phyloP scores from a whole-genome alignment of 2,329 filamentous ascomycete genomes.

The Coniella lustricola region DNA sequence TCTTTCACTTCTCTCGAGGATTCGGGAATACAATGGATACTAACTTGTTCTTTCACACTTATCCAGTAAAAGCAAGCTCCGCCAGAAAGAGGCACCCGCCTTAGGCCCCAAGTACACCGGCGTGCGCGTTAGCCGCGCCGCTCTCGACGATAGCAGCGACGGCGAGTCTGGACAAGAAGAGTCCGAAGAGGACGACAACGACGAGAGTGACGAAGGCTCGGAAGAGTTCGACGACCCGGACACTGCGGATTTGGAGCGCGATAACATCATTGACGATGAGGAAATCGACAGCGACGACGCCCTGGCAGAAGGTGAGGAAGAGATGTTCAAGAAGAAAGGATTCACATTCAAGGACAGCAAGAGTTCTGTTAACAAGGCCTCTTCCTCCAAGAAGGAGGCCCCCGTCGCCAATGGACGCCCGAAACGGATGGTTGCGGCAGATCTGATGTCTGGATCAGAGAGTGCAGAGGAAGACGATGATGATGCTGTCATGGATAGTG shows the following conservation, averaged over 20 bases:
- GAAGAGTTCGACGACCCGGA: slow-evolving; percentile 49
- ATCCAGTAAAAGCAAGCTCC: slow-evolving; percentile 74
- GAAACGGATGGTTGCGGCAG: slow-evolving; percentile 44
- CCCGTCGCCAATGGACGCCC: slow-evolving; percentile 18
- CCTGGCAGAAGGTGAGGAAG: slow-evolving; percentile 77
- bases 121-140: slow-evolving; percentile 63
- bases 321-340: slow-evolving; percentile 58
- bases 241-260: slow-evolving; percentile 44
- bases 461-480: slow-evolving; percentile 29
- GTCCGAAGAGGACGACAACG: slow-evolving; percentile 29
- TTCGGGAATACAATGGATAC: not conserved
- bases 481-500: slow-evolving; percentile 30
- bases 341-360: slow-evolving; percentile 58
- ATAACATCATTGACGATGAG: slow-evolving; percentile 47
- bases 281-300: slow-evolving; percentile 62
- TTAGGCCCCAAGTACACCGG: slow-evolving; percentile 79
- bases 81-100: slow-evolving; percentile 60
- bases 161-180: slow-evolving; percentile 39
- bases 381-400: slow-evolving; percentile 20
- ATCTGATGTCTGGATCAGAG: slow-evolving; percentile 48
- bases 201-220: slow-evolving; percentile 32
- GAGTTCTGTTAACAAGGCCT: slow-evolving; percentile 25
- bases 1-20: not conserved
- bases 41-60: not conserved
- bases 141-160: slow-evolving; percentile 51